Conservation (phyloP, 2,329 filamentous ascomycete species). For the Aaosphaeria arxii region DNA sequence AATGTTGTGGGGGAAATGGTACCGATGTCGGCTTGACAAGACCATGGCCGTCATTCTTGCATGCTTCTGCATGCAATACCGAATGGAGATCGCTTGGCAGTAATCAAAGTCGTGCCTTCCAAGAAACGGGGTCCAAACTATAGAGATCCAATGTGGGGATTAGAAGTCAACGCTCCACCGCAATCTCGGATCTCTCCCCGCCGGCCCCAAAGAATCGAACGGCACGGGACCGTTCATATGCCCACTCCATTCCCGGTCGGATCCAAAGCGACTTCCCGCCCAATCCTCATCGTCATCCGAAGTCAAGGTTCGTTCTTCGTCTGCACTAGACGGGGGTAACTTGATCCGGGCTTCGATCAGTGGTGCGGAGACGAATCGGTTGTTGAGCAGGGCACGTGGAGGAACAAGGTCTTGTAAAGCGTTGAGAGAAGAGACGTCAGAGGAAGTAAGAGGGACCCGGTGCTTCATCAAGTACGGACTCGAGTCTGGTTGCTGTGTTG, state of each 20-base stretch:
- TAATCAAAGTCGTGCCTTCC: neutral
- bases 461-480: constrained; percentile 17
- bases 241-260: constrained; percentile 19
- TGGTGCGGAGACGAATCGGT: constrained; percentile 36
- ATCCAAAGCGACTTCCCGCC: constrained; percentile 16
- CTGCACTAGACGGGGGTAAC: constrained; percentile 28
- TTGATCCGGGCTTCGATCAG: constrained; percentile 37
- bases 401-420: constrained; percentile 39
- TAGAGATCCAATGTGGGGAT: neutral
- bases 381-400: constrained; percentile 28
- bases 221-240: constrained; percentile 17
- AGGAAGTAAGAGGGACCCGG: constrained; percentile 26
- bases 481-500: constrained; percentile 22
- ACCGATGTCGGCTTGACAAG: too few species aligned
- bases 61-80: neutral
- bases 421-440: constrained; percentile 38
- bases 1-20: neutral
- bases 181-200: constrained; percentile 34
- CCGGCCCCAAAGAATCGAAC: constrained; percentile 33
- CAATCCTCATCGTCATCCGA: constrained; percentile 6
- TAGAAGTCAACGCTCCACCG: constrained; percentile 45
- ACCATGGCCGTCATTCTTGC: neutral
- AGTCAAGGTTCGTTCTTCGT: constrained; percentile 21
- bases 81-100: neutral
- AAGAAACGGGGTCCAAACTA: neutral